Percentiles rank a stretch among this genome's conserved stretches.
Evolutionary conservation across 768 basidiomycete genomes (phyloP).

Genomic region (Tylopilus intermedius): DNA sequence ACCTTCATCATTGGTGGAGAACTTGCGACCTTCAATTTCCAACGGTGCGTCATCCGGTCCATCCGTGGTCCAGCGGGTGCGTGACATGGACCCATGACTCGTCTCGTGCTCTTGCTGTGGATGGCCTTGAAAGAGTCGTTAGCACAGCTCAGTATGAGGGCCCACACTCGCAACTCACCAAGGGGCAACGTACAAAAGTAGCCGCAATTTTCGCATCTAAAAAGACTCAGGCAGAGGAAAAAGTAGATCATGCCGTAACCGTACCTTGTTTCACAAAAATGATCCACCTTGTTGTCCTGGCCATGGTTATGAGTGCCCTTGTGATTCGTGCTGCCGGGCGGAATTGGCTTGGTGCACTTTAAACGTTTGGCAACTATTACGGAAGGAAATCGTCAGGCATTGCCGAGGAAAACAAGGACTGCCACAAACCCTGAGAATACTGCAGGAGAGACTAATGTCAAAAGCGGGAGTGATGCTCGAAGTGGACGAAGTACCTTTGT

Average conservation of each 20-base stretch:
- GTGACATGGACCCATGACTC: constrained; percentile 59
- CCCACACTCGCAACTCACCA: constrained; percentile 31
- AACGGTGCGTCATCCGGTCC: too few species aligned
- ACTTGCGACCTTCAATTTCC: too few species aligned
- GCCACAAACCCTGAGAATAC: constrained; percentile 49
- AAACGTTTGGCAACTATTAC: constrained; percentile 45
- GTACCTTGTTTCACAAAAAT: constrained; percentile 51
- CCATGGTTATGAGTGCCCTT: constrained; percentile 47
- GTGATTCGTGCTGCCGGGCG: constrained; percentile 40
- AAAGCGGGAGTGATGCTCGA: background rate
- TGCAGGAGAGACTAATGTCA: constrained; percentile 12
- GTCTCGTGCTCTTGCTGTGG: constrained; percentile 59
- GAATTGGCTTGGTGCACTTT: constrained; percentile 45
- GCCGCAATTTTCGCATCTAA: constrained; percentile 50
- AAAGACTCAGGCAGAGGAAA: background rate
- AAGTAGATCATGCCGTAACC: background rate
- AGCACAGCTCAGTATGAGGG: background rate
- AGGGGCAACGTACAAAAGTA: constrained; percentile 57
- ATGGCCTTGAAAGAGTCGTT: constrained; percentile 38
- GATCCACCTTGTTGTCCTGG: constrained; percentile 40
- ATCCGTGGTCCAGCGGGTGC: constrained; percentile 43
- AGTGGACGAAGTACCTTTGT: constrained; percentile 45
- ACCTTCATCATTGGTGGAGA: too few species aligned
- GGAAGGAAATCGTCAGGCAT: background rate
- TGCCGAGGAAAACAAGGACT: background rate